These are phyloP conservation scores for Phytophthora meadii DNA, from an alignment of 352 stramenopile genomes.

Conservation along the genomic window DNA sequence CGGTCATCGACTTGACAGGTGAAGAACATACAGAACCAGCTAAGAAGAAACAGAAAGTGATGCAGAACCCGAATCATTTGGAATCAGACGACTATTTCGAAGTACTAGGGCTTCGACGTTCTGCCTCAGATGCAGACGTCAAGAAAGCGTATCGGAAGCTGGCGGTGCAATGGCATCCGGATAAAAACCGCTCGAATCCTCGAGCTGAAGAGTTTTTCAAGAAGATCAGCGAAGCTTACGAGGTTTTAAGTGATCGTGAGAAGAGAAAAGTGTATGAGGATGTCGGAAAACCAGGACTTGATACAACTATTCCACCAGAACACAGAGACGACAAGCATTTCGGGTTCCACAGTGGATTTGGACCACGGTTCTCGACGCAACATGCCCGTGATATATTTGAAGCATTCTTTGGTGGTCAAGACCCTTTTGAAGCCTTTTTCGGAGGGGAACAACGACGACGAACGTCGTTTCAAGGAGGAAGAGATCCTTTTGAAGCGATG, in stretches of 20 bases:
- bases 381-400: conserved; percentile 79
- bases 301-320: neutral
- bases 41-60: conserved; percentile 6
- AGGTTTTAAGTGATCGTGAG: conserved; percentile 80
- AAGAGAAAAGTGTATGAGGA: conserved; percentile 68
- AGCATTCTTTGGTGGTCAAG: conserved; percentile 63
- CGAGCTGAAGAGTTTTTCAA: conserved; percentile 91
- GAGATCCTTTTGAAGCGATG: conserved; percentile 48
- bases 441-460: conserved; percentile 23
- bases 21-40: conserved; percentile 11
- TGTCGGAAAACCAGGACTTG: conserved; percentile 46
- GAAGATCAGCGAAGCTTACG: conserved; percentile 90
- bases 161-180: conserved; percentile 92
- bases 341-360: conserved; percentile 18
- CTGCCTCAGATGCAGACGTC: conserved; percentile 58
- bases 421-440: conserved; percentile 73
- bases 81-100: conserved; percentile 83
- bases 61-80: conserved; percentile 44
- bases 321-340: conserved; percentile 31
- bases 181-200: conserved; percentile 91
- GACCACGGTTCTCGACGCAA: conserved; percentile 49
- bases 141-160: conserved; percentile 74
- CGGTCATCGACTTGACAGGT: conserved; percentile 31
- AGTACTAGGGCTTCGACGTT: conserved; percentile 54
- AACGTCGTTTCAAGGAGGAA: conserved; percentile 24